Conservation (phyloP, 768 basidiomycete genomes). For the Boletus pseudopeckii region DNA sequence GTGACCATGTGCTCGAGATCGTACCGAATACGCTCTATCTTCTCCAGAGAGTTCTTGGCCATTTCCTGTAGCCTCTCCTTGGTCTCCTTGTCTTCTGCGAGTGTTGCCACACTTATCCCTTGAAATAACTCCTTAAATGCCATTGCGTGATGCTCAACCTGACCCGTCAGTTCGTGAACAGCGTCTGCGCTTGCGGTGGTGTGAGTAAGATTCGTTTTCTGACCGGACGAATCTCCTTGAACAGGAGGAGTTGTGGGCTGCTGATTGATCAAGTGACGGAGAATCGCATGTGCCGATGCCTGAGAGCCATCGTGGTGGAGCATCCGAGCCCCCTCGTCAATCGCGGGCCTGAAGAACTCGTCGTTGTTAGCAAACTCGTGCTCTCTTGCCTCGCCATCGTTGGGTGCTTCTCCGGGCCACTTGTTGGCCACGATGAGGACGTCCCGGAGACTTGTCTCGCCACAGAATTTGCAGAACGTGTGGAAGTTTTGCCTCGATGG, state of each 20-base stretch:
- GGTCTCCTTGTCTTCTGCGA: slow-evolving; percentile 38
- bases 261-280: slow-evolving; percentile 40
- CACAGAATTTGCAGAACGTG: slow-evolving; percentile 50
- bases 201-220: slow-evolving; percentile 38
- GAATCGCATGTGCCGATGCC: slow-evolving; percentile 43
- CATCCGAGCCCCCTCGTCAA: slow-evolving; percentile 44
- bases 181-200: slow-evolving; percentile 46
- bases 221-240: slow-evolving; percentile 43
- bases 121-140: slow-evolving; percentile 40
- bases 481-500: slow-evolving; percentile 43
- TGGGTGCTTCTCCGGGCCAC: slow-evolving; percentile 36
- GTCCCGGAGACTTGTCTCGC: slow-evolving; percentile 41
- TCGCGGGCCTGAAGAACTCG: slow-evolving; percentile 44
- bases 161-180: slow-evolving; percentile 41
- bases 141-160: slow-evolving; percentile 39
- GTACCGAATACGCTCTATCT: slow-evolving; percentile 40
- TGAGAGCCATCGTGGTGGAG: slow-evolving; percentile 39
- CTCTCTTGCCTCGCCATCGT: slow-evolving; percentile 36
- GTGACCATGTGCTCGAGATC: slow-evolving; percentile 40
- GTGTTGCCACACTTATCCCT: slow-evolving; percentile 41
- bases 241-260: slow-evolving; percentile 38
- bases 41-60: slow-evolving; percentile 36
- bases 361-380: slow-evolving; percentile 32
- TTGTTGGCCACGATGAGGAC: slow-evolving; percentile 49
- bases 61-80: slow-evolving; percentile 38